Base-by-base conservation (phyloP, 1,284 basidiomycete genomes). In the Cryptococcus depauperatus region DNA sequence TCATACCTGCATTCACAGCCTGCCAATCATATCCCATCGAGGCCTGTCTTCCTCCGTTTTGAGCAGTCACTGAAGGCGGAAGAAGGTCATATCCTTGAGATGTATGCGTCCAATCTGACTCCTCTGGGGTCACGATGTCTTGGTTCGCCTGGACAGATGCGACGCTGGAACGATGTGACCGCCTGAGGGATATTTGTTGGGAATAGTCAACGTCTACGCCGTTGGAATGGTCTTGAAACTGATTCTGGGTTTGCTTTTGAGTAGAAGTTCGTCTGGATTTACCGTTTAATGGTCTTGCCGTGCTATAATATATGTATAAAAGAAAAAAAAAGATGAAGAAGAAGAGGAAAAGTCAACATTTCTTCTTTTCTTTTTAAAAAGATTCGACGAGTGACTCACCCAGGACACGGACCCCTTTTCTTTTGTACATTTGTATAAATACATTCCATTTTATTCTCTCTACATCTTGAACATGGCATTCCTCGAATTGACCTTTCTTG, bases 401-500 rank as follows among this genome's bases (percentile, higher is more conserved):
- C 62, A 2, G 62, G 62, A 48, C 59, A 60, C 1, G 67, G 67
- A 6, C 67, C 67, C 14, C 67, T 54, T 46, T 69, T 69, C 54
- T 66, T 62, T 50, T 69, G 67, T 3, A 56, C 51, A 25, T 61
- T 62, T 6, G 63, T 56, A 43, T 66, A 69, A n/a, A 61, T 51
- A 43, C 67, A 69, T 19, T 52, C 50, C 7, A 65, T 51, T 0
- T 59, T 61, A n/a, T 57, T 54, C 41, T 68, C 64, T 13, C 56
- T 52, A 38, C 67, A 69, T 18, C 67, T 48, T n/a, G 61, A 60
- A 47, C 67, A 67, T 1, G 55, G 47, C 18, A 46, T 45, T 5
- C 54, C 47, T 26, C 55, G 54, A 25, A 28, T 28, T 5, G 19
- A 18, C 13, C 39, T 28, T 53, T 16, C 53, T 38, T n/a, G 53